Percentiles rank a stretch among this genome's conserved stretches.
Evolutionary conservation across 2,329 filamentous ascomycete genomes (phyloP).

Genomic region (Teratosphaeriaceae sp.): DNA sequence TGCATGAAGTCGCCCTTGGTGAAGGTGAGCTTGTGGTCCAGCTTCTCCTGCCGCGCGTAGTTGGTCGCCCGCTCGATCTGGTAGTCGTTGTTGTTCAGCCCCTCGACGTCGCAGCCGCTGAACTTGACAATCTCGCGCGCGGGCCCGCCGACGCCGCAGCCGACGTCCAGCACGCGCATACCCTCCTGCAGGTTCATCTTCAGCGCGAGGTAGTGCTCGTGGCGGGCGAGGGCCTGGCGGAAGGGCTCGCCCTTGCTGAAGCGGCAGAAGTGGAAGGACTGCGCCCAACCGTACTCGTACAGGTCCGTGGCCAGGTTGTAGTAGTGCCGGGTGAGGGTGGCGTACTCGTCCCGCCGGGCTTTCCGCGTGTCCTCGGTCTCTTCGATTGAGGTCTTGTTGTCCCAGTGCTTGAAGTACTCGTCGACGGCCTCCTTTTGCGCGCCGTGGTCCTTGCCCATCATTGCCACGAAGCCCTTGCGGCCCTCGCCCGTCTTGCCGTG

Average conservation of each 20-base stretch:
- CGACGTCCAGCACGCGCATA: slow-evolving; percentile 90
- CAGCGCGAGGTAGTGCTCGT: slow-evolving; percentile 96
- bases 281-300: slow-evolving; percentile 85
- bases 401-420: slow-evolving; percentile 96
- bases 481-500: slow-evolving; percentile 66
- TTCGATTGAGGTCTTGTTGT: slow-evolving; percentile 68
- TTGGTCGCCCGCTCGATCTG: slow-evolving; percentile 89
- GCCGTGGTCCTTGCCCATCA: slow-evolving; percentile 73
- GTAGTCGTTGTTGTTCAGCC: slow-evolving; percentile 99
- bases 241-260: slow-evolving; percentile 84
- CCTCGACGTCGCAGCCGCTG: slow-evolving; percentile 78
- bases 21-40: slow-evolving; percentile 73
- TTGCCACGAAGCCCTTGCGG: slow-evolving; percentile 75
- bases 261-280: slow-evolving; percentile 96
- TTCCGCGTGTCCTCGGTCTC: slow-evolving; percentile 81
- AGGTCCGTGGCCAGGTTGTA: slow-evolving; percentile 29
- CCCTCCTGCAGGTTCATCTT: slow-evolving; percentile 77
- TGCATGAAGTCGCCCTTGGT: slow-evolving; percentile 99
- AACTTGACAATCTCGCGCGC: slow-evolving; percentile 96
- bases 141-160: slow-evolving; percentile 93
- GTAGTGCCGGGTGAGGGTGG: slow-evolving; percentile 85
- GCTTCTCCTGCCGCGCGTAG: slow-evolving; percentile 75
- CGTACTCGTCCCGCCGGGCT: slow-evolving; percentile 75
- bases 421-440: slow-evolving; percentile 78
- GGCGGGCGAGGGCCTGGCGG: slow-evolving; percentile 83